phyloP scores from a whole-genome alignment of 495 filamentous ascomycete genomes.

The Usnea hakonensis region DNA sequence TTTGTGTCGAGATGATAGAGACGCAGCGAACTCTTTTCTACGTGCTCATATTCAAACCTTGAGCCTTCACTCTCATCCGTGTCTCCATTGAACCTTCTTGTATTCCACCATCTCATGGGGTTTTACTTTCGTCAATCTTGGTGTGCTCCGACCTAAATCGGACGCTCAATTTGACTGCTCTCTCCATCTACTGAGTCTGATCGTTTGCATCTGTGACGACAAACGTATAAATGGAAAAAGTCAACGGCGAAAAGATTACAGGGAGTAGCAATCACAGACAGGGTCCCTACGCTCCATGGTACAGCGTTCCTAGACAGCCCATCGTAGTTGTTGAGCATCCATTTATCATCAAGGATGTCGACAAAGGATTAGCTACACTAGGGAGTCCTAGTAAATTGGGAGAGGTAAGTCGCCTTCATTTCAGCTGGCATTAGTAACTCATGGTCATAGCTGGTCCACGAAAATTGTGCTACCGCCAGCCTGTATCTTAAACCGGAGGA shows the following conservation, averaged over 20 bases:
- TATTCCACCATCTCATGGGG: background rate
- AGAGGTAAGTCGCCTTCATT: constrained; percentile 25
- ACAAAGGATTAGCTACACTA: constrained; percentile 73
- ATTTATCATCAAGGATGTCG: constrained; percentile 69
- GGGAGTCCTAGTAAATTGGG: constrained; percentile 57
- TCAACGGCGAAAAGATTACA: background rate
- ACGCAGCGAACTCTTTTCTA: background rate
- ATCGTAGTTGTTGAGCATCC: constrained; percentile 85
- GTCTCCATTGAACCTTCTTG: background rate
- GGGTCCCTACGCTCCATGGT: constrained; percentile 39
- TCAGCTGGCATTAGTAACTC: background rate
- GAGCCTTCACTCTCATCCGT: background rate
- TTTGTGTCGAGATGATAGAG: background rate
- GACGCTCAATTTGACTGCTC: background rate
- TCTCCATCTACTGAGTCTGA: background rate
- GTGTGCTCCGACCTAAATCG: background rate
- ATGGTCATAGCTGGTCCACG: constrained; percentile 5
- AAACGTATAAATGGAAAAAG: background rate
- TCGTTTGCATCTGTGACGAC: background rate
- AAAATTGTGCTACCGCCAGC: constrained; percentile 27
- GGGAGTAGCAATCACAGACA: background rate
- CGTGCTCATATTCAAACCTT: background rate
- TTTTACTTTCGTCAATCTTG: background rate
- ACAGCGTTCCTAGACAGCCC: constrained; percentile 51
- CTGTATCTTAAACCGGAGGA: constrained; percentile 71